Evolutionary conservation across 73 alveolate genomes (phyloP).

Genomic region (Diophrys appendiculata): DNA sequence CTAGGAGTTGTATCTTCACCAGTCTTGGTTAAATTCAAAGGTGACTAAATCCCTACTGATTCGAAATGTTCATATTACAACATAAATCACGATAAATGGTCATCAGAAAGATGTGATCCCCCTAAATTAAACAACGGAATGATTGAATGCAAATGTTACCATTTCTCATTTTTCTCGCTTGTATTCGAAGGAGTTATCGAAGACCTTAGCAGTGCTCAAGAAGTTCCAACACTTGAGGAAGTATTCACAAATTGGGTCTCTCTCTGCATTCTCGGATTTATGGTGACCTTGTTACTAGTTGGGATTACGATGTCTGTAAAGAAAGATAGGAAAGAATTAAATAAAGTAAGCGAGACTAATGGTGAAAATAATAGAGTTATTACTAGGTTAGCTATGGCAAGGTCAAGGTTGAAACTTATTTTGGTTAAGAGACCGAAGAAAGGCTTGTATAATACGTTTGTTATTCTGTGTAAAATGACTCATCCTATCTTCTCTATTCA

Average conservation of each 20-base stretch:
- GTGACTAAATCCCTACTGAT: too few species aligned
- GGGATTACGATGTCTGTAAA: not conserved
- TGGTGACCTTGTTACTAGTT: not conserved
- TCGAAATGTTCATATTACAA: too few species aligned
- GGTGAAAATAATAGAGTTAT: not conserved
- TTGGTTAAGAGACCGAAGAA: not conserved
- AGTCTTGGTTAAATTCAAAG: too few species aligned
- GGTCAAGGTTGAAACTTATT: too few species aligned
- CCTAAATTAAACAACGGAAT: too few species aligned
- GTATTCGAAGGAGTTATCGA: not conserved
- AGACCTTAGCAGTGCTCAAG: not conserved
- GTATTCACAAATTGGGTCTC: not conserved
- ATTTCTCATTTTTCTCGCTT: not conserved
- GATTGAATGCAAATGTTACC: not conserved
- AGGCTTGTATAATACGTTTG: not conserved
- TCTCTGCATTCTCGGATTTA: not conserved
- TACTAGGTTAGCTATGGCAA: not conserved
- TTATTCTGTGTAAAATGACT: not conserved
- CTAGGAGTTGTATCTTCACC: too few species aligned
- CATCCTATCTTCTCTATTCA: not conserved
- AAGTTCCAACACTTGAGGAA: not conserved
- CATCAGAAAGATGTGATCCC: too few species aligned
- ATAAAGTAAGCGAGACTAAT: not conserved
- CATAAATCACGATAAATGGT: too few species aligned
- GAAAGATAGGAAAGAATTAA: too few species aligned